Percentiles rank a stretch among this genome's conserved stretches.
phyloP scores from a whole-genome alignment of 2,329 filamentous ascomycete genomes.

The Fusarium tuaranense region DNA sequence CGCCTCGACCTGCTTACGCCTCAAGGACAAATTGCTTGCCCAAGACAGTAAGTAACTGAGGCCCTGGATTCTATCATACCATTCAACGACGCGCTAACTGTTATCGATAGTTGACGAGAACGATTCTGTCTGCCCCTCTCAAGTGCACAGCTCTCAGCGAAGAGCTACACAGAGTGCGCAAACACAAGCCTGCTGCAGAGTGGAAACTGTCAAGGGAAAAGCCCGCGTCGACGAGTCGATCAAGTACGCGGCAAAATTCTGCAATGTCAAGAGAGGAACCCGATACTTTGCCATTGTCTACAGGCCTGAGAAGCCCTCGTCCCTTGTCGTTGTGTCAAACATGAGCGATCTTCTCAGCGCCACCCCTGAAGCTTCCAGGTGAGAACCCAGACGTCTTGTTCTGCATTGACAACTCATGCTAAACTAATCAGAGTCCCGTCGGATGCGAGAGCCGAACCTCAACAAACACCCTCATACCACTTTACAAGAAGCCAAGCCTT shows the following conservation, averaged over 20 bases:
- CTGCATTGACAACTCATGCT: background rate
- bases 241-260: background rate
- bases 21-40: background rate
- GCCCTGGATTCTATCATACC: background rate
- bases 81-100: background rate
- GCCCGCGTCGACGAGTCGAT: background rate
- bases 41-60: background rate
- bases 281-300: conserved; percentile 16
- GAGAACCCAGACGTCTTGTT: background rate
- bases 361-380: background rate
- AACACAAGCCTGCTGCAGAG: background rate
- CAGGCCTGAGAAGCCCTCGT: background rate
- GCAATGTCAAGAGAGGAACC: background rate
- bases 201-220: background rate
- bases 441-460: background rate
- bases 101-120: background rate
- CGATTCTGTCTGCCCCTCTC: background rate
- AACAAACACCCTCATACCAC: background rate
- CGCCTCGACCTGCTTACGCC: background rate
- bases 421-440: background rate
- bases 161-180: background rate
- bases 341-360: background rate
- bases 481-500: background rate
- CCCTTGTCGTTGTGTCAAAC: background rate
- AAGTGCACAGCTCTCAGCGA: background rate